A percentile compares a stretch with the other conserved stretches of the same genome.
Conservation (phyloP, 805 yeast genomes). For the Phaffomyces thermotolerans region DNA sequence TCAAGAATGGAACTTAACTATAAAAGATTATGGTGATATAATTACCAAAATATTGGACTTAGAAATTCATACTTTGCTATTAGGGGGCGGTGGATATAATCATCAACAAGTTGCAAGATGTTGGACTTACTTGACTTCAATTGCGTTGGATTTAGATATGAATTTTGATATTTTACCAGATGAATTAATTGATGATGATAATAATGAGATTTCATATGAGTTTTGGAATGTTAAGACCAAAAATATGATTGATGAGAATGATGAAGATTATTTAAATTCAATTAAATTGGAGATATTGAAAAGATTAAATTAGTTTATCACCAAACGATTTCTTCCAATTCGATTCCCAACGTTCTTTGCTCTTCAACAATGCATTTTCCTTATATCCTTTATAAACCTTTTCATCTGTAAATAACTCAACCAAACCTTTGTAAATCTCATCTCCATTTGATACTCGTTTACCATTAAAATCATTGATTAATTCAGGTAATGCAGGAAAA, state of each 20-base stretch:
- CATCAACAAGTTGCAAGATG: constrained; percentile 53
- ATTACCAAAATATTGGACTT: constrained; percentile 25
- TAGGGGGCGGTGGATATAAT: constrained; percentile 80
- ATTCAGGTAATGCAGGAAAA: constrained; percentile 72
- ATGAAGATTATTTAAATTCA: constrained; percentile 25
- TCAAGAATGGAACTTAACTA: constrained; percentile 63
- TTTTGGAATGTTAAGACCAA: constrained; percentile 39
- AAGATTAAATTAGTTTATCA: constrained; percentile 5
- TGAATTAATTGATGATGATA: constrained; percentile 37
- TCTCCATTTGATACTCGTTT: constrained; percentile 37
- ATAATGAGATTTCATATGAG: constrained; percentile 25
- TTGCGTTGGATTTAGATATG: constrained; percentile 12
- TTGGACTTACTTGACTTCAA: constrained; percentile 36
- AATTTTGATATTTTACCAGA: constrained; percentile 49
- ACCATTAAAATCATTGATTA: constrained; percentile 73
- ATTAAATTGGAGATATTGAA: constrained; percentile 3
- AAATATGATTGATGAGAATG: constrained; percentile 27
- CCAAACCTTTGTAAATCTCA: constrained; percentile 40
- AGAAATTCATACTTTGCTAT: constrained; percentile 35
- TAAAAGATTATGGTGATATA: constrained; percentile 37
- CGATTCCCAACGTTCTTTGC: constrained; percentile 61
- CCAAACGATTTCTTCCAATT: constrained; percentile 51
- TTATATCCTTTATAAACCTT: constrained; percentile 28
- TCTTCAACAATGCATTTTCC: constrained; percentile 68
- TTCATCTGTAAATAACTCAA: constrained; percentile 27